phyloP scores from a whole-genome alignment of 306 rosid genomes.

The Gleditsia sinensis region DNA sequence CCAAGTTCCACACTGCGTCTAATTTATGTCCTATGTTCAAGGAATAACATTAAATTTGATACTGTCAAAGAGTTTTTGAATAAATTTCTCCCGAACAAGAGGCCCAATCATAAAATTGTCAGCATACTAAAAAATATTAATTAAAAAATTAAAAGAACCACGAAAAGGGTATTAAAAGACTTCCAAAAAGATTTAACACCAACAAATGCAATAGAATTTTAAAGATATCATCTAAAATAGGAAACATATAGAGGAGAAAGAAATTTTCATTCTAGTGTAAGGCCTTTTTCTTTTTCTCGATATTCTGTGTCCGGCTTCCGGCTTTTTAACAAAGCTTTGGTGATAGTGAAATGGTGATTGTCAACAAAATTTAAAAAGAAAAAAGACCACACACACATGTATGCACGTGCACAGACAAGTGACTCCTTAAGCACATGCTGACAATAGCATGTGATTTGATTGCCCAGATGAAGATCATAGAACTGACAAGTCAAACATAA shows the following conservation, averaged over 20 bases:
- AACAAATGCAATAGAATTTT: background rate
- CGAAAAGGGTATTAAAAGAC: constrained; percentile 13
- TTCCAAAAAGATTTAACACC: constrained; percentile 7
- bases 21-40: background rate
- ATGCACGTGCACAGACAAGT: no score
- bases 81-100: background rate
- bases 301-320: no score
- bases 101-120: background rate
- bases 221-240: background rate
- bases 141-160: constrained; percentile 5
- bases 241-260: background rate
- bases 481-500: background rate
- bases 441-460: background rate
- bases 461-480: background rate
- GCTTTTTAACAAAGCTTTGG: no score
- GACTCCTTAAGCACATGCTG: background rate
- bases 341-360: background rate
- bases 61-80: background rate
- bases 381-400: background rate
- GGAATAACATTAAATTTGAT: constrained; percentile 1
- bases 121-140: background rate
- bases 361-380: background rate
- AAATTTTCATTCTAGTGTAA: background rate
- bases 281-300: no score
- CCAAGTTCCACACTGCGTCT: background rate